Evolutionary conservation across 1,284 basidiomycete species (phyloP), one percentile per base, ranked within the genome.

Genomic region (Entoloma clypeatum): DNA sequence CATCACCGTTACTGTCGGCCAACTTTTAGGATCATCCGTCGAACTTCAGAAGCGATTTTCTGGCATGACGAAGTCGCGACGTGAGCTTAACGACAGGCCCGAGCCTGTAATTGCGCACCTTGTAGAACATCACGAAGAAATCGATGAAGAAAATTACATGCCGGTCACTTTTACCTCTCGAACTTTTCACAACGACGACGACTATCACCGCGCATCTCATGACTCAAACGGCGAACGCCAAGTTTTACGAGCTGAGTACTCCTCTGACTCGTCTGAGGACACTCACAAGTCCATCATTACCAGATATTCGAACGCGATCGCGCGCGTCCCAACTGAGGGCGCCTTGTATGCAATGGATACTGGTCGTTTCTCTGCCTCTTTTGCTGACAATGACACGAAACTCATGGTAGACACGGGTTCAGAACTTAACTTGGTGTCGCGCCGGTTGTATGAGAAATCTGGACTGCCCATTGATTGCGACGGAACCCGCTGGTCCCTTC

Each of bases 401-500:
- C 57, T 47, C n/a, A n/a, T n/a, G n/a, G 49, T 55, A 7, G 54
- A 56, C 31, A 37, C 35, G 1, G 57, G 58, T 0, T 58, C 55
- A 0, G 55, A 61, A 28, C 31, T 61, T 1, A 59, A 58, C 27
- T 18, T 58, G 1, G 37, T 49, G 2, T 37, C 46, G 0, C 7
- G 24, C 2, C 7, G 17, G 0, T 8, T 54, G 6, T 40, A 38
- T 14, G 26, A 48, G 3, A 10, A 17, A 10, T 27, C 44, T 5
- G 17, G 26, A 1, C 30, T 60, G 0, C 16, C 57, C 0, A 4
- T 61, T 1, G 57, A 63, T 35, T 44, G 49, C 16, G 56, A 59
- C 13, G 58, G 58, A 0, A 42, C 44, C 5, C 41, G 49, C 1
- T 63, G 61, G 61, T 48, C 54, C 0, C 43, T 62, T 1, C 55